phyloP scores from a whole-genome alignment of 345 rosid species.

The Eucalyptus marginata region DNA sequence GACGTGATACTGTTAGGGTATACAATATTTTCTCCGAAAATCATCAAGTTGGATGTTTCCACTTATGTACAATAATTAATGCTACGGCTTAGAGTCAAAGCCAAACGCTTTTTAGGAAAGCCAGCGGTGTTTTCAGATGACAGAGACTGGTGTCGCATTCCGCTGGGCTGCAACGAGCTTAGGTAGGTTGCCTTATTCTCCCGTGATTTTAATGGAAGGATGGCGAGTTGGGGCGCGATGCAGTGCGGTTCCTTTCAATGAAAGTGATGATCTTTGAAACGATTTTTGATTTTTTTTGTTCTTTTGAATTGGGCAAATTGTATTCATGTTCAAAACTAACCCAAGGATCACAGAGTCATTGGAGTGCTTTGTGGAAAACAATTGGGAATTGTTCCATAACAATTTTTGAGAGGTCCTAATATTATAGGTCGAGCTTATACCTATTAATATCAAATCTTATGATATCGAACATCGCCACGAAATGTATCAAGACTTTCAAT shows the following conservation, averaged over 20 bases:
- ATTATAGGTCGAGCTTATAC: neutral
- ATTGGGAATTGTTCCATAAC: neutral
- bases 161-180: neutral
- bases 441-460: neutral
- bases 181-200: neutral
- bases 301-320: neutral
- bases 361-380: neutral
- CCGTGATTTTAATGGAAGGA: slow-evolving; percentile 10
- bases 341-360: neutral
- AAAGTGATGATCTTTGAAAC: neutral
- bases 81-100: neutral
- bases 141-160: neutral
- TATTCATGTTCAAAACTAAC: neutral
- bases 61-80: neutral
- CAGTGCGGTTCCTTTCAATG: neutral
- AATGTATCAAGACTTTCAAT: neutral
- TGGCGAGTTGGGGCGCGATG: neutral
- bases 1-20: too few species aligned
- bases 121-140: neutral
- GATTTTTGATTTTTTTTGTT: neutral
- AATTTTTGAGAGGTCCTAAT: neutral
- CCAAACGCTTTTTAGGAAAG: neutral
- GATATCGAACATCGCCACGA: neutral
- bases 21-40: too few species aligned
- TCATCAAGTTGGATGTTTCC: neutral